A percentile compares a stretch with the other conserved stretches of the same genome.
These are phyloP conservation scores for Blastomyces percursus DNA, from an alignment of 2,329 filamentous ascomycete genomes.

Conservation along the genomic window DNA sequence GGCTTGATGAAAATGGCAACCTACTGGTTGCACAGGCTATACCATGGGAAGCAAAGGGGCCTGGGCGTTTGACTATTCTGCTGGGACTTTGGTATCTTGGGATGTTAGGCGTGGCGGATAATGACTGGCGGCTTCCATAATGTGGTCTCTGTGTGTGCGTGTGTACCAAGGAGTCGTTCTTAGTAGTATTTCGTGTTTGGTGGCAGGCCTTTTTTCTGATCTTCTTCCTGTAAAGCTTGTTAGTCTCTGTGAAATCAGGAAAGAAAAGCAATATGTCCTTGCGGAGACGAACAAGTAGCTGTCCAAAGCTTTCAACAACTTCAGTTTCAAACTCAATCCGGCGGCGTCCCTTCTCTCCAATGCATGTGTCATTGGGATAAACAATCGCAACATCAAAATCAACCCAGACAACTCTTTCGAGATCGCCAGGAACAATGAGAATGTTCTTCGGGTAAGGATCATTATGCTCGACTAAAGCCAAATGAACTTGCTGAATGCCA, in stretches of 20 bases:
- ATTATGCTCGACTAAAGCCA: conserved; percentile 15
- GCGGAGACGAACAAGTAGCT: conserved; percentile 9
- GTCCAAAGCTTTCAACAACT: conserved; percentile 8
- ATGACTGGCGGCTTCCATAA: conserved; percentile 3
- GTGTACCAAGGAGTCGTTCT: background rate
- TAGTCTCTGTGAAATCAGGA: conserved; percentile 2
- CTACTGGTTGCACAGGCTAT: background rate
- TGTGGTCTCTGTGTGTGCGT: background rate
- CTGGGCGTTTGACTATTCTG: conserved; percentile 2
- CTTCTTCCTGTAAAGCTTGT: conserved; percentile 11
- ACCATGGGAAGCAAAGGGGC: conserved; percentile 1
- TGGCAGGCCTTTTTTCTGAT: conserved; percentile 11
- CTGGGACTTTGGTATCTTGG: conserved; percentile 6
- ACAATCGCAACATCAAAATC: conserved; percentile 8
- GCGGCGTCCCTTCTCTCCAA: conserved; percentile 3
- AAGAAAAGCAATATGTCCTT: background rate
- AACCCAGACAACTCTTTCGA: conserved; percentile 10
- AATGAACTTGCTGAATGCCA: too few relatives aligned
- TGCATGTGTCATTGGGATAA: background rate
- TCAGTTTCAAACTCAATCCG: background rate
- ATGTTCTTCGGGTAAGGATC: conserved; percentile 15
- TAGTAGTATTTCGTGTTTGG: conserved; percentile 15
- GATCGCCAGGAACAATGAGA: conserved; percentile 9
- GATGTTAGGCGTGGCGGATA: conserved; percentile 3
- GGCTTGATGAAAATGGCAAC: conserved; percentile 1